Percentiles rank a stretch among this genome's conserved stretches.
Conservation (phyloP, 108 stramenopile species). For the Nitzschia sp. region DNA sequence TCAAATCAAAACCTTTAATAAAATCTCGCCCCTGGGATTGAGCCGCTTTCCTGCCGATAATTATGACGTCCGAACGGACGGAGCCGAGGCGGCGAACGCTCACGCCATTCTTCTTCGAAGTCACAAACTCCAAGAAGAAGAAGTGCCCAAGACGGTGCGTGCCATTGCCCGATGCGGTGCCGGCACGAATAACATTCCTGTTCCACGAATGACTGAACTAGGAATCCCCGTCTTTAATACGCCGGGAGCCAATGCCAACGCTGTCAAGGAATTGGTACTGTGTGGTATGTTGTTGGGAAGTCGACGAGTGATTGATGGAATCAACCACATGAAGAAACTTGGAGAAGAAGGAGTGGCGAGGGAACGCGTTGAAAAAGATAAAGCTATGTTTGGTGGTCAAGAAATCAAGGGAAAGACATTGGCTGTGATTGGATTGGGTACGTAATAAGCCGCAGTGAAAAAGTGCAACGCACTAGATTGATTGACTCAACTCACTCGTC, state of each 20-base stretch:
- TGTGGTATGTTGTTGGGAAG: slow-evolving; percentile 84
- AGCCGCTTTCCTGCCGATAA: slow-evolving; percentile 54
- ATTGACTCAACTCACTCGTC: too few species aligned
- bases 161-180: slow-evolving; percentile 95
- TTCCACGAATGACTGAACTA: slow-evolving; percentile 88
- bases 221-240: slow-evolving; percentile 98
- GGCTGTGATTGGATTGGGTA: slow-evolving; percentile 89
- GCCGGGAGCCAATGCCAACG: slow-evolving; percentile 96
- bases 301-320: slow-evolving; percentile 83
- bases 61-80: slow-evolving; percentile 60
- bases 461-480: too few species aligned
- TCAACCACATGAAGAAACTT: slow-evolving; percentile 85
- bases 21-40: slow-evolving; percentile 85
- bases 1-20: slow-evolving; percentile 92
- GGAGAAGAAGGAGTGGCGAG: slow-evolving; percentile 78
- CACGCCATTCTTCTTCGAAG: slow-evolving; percentile 88
- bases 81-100: slow-evolving; percentile 54
- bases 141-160: slow-evolving; percentile 77
- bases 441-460: background rate
- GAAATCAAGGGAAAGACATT: slow-evolving; percentile 94
- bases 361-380: slow-evolving; percentile 93
- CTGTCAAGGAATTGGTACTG: slow-evolving; percentile 92
- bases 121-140: slow-evolving; percentile 88
- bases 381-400: slow-evolving; percentile 91
- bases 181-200: slow-evolving; percentile 95